Conservation (phyloP, 306 rosid genomes). For the Prinsepia uniflora region DNA sequence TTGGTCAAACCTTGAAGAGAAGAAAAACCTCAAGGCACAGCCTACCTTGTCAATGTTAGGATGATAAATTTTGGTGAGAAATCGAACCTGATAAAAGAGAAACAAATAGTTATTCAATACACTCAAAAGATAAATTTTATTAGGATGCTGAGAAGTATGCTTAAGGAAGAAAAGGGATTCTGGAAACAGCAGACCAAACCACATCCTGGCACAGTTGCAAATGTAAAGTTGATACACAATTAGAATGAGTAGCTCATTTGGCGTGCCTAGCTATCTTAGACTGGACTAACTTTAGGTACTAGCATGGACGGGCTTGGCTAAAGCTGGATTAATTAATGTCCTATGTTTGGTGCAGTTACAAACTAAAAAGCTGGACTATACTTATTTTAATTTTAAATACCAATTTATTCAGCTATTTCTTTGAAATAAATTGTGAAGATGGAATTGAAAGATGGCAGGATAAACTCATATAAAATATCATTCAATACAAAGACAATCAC, state of each 20-base stretch:
- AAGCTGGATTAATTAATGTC: too few relatives aligned
- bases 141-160: not conserved
- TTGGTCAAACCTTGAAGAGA: not conserved
- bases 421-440: too few relatives aligned
- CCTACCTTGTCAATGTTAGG: constrained; percentile 96
- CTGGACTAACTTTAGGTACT: too few relatives aligned
- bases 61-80: constrained; percentile 92
- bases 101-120: constrained; percentile 13
- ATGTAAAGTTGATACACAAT: not conserved
- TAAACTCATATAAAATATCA: too few relatives aligned
- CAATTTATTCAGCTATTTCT: too few relatives aligned
- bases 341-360: too few relatives aligned
- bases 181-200: not conserved
- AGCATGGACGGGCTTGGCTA: too few relatives aligned
- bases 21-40: not conserved
- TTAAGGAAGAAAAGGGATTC: not conserved
- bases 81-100: constrained; percentile 66
- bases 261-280: too few relatives aligned
- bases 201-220: not conserved
- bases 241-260: not conserved
- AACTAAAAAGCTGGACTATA: too few relatives aligned
- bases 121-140: constrained; percentile 9
- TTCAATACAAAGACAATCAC: too few relatives aligned
- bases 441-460: too few relatives aligned
- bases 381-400: too few relatives aligned